Evolutionary conservation across 2,329 filamentous ascomycete species (phyloP), one percentile per base, ranked within the genome.

Genomic region (Sordariomycetes sp.): DNA sequence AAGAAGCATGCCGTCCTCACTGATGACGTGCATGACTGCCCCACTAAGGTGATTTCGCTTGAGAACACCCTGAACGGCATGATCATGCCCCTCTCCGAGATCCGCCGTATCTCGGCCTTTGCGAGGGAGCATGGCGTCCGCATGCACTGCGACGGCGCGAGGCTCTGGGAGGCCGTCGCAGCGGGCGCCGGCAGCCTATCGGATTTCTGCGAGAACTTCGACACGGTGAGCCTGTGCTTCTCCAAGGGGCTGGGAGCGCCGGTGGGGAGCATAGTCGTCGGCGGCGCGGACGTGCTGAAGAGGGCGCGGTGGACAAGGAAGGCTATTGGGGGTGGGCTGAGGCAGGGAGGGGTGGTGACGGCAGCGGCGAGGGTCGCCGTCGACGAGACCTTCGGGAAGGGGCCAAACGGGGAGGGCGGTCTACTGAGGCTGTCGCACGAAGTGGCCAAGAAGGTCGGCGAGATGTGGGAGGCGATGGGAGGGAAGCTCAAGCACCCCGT

Each of bases 41-140:
- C 91, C 0, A 96, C 91, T 0, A 82, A 82, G 52, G 81, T 96
- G 55, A 89, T 97, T 63, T 86, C 82, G 61, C 76, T 96, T 54
- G 91, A 97, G 68, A 96, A 96, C 68, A 96, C 92, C 1, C 79
- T 96, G 55, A 82, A 83, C 58, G 91, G 91, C 25, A 84, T 85
- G 65, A 77, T 96, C 52, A 87, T 89, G 78, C 92, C 91, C 0
- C 77, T 96, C 1, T 71, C 73, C 1, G 90, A 96, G 69, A 79
- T 85, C 11, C 77, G 76, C 60, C 77, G 80, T 51, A 96, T 96
- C 65, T 78, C 83, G 0, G 75, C 76, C 1, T 96, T 88, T 77
- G 89, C 86, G 0, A 79, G 77, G 68, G 60, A 77, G 67, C 64
- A 89, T 62, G 76, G 73, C 24, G 84, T 94, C 60, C 80, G 81